A percentile compares a stretch with the other conserved stretches of the same genome.
Conservation (phyloP, 2,329 filamentous ascomycete species). For the Scedosporium boydii region DNA sequence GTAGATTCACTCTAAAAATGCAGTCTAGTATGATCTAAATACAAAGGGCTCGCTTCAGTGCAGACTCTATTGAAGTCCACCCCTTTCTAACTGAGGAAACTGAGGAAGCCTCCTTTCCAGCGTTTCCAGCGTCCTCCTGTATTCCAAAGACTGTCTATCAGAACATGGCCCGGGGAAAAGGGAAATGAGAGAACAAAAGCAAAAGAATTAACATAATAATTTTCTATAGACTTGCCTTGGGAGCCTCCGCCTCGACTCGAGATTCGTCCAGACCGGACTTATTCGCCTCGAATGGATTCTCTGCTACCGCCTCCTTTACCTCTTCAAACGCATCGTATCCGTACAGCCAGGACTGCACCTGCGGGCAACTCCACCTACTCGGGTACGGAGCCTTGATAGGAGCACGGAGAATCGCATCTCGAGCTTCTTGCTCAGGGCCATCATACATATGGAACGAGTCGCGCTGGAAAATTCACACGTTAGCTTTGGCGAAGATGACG, state of each 20-base stretch:
- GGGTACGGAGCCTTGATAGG: slow-evolving; percentile 47
- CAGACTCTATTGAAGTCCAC: neutral
- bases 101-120: neutral
- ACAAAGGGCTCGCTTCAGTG: neutral
- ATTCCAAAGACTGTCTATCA: neutral
- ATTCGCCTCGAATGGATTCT: neutral
- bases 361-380: slow-evolving; percentile 45
- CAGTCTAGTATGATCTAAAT: neutral
- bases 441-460: slow-evolving; percentile 4
- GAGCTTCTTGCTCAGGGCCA: slow-evolving; percentile 5
- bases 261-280: neutral
- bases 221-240: neutral
- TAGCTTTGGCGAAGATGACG: neutral
- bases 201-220: no score
- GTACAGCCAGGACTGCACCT: slow-evolving; percentile 55
- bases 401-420: slow-evolving; percentile 35
- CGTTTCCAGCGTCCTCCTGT: neutral
- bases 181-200: neutral
- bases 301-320: slow-evolving; percentile 27
- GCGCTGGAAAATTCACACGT: neutral
- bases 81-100: no score
- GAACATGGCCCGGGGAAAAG: neutral
- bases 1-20: neutral
- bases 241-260: neutral
- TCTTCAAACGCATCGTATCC: slow-evolving; percentile 53